These are phyloP conservation scores for Pseudocercospora eumusae DNA, from an alignment of 2,329 filamentous ascomycete species.

Conservation along the genomic window DNA sequence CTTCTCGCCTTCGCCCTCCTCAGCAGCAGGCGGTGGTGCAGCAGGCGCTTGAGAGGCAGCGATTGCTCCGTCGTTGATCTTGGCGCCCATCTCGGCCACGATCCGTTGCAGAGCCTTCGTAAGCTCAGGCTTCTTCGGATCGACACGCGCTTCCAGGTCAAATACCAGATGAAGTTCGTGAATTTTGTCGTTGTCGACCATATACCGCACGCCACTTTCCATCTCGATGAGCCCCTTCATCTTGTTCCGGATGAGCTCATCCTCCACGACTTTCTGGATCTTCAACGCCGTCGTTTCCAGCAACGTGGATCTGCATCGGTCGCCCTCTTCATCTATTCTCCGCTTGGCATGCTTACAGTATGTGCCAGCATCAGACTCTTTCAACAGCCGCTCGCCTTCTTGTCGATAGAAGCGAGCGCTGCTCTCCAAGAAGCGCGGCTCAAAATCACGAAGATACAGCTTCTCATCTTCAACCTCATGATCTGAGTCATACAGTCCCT, in stretches of 20 bases:
- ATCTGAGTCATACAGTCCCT: conserved; percentile 79
- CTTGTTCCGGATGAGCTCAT: conserved; percentile 74
- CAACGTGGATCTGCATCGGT: conserved; percentile 80
- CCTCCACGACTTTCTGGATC: conserved; percentile 75
- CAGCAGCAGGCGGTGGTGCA: conserved; percentile 49
- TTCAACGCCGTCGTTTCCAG: conserved; percentile 70
- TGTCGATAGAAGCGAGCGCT: conserved; percentile 72
- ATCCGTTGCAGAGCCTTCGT: conserved; percentile 70
- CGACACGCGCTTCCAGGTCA: conserved; percentile 73
- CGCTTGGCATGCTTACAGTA: conserved; percentile 77
- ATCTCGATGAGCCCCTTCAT: conserved; percentile 80
- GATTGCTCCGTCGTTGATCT: conserved; percentile 72
- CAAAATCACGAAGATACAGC: conserved; percentile 81
- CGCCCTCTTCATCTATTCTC: conserved; percentile 76
- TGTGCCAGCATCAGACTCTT: conserved; percentile 74
- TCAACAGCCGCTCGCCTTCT: conserved; percentile 74
- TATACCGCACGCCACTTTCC: conserved; percentile 81
- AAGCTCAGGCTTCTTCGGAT: conserved; percentile 69
- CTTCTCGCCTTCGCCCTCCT: conserved; percentile 52
- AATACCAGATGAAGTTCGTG: conserved; percentile 82
- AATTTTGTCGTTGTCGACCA: conserved; percentile 86
- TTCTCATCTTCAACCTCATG: conserved; percentile 76
- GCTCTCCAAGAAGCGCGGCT: conserved; percentile 70
- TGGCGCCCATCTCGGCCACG: conserved; percentile 75
- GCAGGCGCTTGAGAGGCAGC: conserved; percentile 57